A percentile compares a stretch with the other conserved stretches of the same genome.
These are phyloP conservation scores for Pistacia vera DNA, from an alignment of 345 rosid genomes.

Conservation along the genomic window DNA sequence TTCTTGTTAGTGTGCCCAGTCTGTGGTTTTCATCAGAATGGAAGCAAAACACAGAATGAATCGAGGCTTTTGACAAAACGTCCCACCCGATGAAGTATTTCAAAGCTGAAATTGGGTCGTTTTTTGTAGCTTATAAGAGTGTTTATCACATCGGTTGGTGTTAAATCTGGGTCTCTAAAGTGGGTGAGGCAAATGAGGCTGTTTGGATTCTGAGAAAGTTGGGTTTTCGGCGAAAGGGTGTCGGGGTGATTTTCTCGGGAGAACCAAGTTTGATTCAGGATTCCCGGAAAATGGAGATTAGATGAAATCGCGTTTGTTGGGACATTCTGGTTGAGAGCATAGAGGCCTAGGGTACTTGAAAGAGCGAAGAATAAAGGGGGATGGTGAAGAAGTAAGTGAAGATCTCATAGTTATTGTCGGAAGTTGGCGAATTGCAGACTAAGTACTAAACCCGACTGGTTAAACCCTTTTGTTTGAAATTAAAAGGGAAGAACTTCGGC, in stretches of 20 bases:
- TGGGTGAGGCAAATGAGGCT: no score
- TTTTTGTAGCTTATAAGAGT: no score
- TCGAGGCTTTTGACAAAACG: slow-evolving; percentile 21
- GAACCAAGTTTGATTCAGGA: slow-evolving; percentile 17
- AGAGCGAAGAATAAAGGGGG: slow-evolving; percentile 22
- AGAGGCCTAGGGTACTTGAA: background rate
- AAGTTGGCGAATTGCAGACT: background rate
- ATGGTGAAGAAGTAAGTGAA: slow-evolving; percentile 29
- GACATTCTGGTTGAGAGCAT: slow-evolving; percentile 35
- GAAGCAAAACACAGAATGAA: slow-evolving; percentile 56
- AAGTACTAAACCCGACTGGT: background rate
- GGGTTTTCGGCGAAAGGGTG: slow-evolving; percentile 7
- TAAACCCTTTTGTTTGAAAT: background rate
- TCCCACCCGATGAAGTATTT: slow-evolving; percentile 38
- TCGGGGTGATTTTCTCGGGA: slow-evolving; percentile 21
- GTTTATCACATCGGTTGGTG: no score
- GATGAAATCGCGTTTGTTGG: slow-evolving; percentile 13
- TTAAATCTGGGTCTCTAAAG: no score
- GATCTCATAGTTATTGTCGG: slow-evolving; percentile 22
- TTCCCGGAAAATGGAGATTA: slow-evolving; percentile 19
- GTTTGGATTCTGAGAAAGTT: slow-evolving; percentile 6
- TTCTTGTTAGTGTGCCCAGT: slow-evolving; percentile 25
- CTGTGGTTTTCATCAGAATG: slow-evolving; percentile 39
- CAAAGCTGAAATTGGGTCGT: no score
- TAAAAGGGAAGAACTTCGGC: background rate